Conservation (phyloP, 192 early-diverging fungal species). For the Backusella tarrabulga region DNA sequence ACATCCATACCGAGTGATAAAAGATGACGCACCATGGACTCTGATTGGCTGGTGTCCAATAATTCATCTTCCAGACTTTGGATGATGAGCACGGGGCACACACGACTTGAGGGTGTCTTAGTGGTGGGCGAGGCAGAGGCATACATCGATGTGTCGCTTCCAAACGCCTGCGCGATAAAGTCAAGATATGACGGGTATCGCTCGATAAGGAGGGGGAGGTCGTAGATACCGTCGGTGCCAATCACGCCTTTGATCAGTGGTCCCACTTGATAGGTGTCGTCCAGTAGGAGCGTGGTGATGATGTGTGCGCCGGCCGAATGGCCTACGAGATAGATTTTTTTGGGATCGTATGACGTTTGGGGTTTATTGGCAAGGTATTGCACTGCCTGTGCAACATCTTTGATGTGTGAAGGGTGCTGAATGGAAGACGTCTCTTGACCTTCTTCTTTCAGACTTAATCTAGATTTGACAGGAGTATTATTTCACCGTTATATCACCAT, state of each 20-base stretch:
- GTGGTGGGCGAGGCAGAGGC: conserved; percentile 44
- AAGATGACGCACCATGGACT: conserved; percentile 20
- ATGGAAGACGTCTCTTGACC: conserved; percentile 31
- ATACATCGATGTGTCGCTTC: conserved; percentile 37
- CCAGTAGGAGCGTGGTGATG: conserved; percentile 55
- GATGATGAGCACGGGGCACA: conserved; percentile 59
- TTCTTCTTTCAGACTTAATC: conserved; percentile 21
- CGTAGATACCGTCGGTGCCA: conserved; percentile 86
- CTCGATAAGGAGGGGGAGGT: conserved; percentile 62
- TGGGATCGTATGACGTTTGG: not conserved
- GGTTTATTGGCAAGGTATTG: conserved; percentile 41
- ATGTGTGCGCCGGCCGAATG: conserved; percentile 84
- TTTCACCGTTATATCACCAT: not conserved
- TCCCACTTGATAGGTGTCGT: conserved; percentile 28
- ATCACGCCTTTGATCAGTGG: conserved; percentile 58
- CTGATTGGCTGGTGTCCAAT: conserved; percentile 57
- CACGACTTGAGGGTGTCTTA: not conserved
- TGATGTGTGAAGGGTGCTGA: conserved; percentile 68
- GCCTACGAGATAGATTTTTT: conserved; percentile 60
- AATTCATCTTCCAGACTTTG: conserved; percentile 72
- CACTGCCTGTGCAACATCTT: conserved; percentile 61
- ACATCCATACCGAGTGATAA: not conserved
- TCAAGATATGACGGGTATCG: conserved; percentile 66
- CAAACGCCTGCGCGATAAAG: conserved; percentile 76
- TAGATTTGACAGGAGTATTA: not conserved